Evolutionary conservation across 2,329 filamentous ascomycete species (phyloP).

Genomic region (Epichloe bromicola): DNA sequence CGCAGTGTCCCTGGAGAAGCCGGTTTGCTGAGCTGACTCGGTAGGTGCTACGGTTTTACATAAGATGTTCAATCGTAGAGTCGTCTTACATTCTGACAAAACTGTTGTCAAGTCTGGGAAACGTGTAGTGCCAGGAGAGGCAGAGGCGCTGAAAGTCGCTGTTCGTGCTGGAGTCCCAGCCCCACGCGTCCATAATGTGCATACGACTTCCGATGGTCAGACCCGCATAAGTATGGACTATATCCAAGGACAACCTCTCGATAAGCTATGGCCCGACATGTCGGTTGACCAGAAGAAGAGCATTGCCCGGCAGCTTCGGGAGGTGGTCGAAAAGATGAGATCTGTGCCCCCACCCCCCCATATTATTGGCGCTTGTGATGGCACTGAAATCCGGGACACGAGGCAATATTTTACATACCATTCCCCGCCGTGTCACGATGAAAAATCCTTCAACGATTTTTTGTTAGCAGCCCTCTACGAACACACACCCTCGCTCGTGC

Average conservation of each 20-base stretch:
- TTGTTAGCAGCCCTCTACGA: constrained; percentile 9
- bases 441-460: constrained; percentile 15
- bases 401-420: constrained; percentile 11
- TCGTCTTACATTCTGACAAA: constrained; percentile 12
- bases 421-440: constrained; percentile 10
- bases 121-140: constrained; percentile 13
- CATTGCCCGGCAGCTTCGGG: constrained; percentile 13
- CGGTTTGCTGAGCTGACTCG: constrained; percentile 1
- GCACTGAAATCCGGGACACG: constrained; percentile 14
- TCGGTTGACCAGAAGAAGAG: constrained; percentile 11
- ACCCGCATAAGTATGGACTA: constrained; percentile 14
- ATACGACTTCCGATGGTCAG: constrained; percentile 9
- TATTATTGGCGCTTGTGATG: constrained; percentile 15
- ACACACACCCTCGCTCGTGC: constrained; percentile 9
- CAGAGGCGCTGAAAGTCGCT: constrained; percentile 14
- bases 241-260: constrained; percentile 13
- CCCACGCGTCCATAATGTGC: constrained; percentile 10
- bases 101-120: constrained; percentile 16
- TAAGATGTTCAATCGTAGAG: constrained; percentile 11
- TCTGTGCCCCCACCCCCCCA: constrained; percentile 10
- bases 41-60: constrained; percentile 12
- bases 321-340: constrained; percentile 14
- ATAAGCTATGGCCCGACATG: constrained; percentile 14
- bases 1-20: not conserved
- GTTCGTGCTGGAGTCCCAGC: constrained; percentile 10